Percentiles rank a stretch among this genome's conserved stretches.
Conservation (phyloP, 768 basidiomycete genomes). For the Lentinus tigrinus region DNA sequence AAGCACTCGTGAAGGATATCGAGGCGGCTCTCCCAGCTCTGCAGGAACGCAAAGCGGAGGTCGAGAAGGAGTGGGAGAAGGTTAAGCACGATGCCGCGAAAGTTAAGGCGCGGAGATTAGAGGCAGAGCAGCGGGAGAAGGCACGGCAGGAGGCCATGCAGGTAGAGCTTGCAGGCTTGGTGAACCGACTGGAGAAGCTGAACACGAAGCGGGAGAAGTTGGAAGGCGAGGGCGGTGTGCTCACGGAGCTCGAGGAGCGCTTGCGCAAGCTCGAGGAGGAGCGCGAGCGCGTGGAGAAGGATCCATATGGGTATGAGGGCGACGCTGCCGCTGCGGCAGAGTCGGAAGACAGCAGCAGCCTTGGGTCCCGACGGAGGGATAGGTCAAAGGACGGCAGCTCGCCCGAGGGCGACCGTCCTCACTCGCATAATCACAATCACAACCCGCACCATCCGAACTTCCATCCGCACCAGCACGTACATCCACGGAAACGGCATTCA, state of each 20-base stretch:
- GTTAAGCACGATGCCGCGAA: slow-evolving; percentile 46
- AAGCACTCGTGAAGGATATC: slow-evolving; percentile 38
- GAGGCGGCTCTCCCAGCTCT: slow-evolving; percentile 42
- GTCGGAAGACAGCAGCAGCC: slow-evolving; percentile 7
- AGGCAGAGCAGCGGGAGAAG: slow-evolving; percentile 47
- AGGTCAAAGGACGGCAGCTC: slow-evolving; percentile 8
- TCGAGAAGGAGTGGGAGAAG: slow-evolving; percentile 41
- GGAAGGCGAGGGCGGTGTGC: slow-evolving; percentile 43
- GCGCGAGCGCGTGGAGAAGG: slow-evolving; percentile 45
- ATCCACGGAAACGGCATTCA: slow-evolving; percentile 25
- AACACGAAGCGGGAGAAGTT: slow-evolving; percentile 64
- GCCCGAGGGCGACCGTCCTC: slow-evolving; percentile 2
- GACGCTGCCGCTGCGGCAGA: slow-evolving; percentile 5
- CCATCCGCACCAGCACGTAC: slow-evolving; percentile 14
- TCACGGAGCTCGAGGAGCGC: slow-evolving; percentile 70
- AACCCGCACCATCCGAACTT: slow-evolving; percentile 1
- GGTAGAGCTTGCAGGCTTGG: slow-evolving; percentile 54
- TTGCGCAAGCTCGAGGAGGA: slow-evolving; percentile 59
- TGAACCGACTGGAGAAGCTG: slow-evolving; percentile 67
- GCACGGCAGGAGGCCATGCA: slow-evolving; percentile 56
- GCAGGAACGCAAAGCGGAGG: slow-evolving; percentile 41
- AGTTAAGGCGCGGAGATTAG: slow-evolving; percentile 44
- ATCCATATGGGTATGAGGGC: slow-evolving; percentile 29
- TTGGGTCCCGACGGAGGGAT: background rate
- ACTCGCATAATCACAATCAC: background rate